Percentiles rank a stretch among this genome's conserved stretches.
These are phyloP conservation scores for Pichia thaimueangensis DNA, from an alignment of 805 yeast genomes.

Conservation along the genomic window DNA sequence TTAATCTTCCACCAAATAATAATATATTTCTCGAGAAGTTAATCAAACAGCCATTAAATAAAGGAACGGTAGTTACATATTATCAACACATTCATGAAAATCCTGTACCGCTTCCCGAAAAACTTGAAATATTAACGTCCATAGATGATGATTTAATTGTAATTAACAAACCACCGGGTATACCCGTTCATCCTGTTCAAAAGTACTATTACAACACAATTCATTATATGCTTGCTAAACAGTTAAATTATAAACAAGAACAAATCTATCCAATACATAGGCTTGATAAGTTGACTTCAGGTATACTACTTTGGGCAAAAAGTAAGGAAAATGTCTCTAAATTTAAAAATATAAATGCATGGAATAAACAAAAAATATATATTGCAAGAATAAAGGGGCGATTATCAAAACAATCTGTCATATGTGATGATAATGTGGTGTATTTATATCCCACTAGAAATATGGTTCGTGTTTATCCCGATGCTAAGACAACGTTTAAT, in stretches of 20 bases:
- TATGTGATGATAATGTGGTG: slow-evolving; percentile 33
- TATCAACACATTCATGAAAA: slow-evolving; percentile 14
- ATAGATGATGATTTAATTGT: slow-evolving; percentile 21
- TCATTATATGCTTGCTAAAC: slow-evolving; percentile 37
- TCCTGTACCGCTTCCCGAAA: slow-evolving; percentile 5
- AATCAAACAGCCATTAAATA: neutral
- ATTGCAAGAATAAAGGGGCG: slow-evolving; percentile 36
- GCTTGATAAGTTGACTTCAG: slow-evolving; percentile 47
- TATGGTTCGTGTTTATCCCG: slow-evolving; percentile 14
- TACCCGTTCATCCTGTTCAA: slow-evolving; percentile 48
- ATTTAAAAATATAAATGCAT: slow-evolving; percentile 17
- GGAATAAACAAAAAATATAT: slow-evolving; percentile 32
- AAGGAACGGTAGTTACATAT: slow-evolving; percentile 6
- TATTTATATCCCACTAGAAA: slow-evolving; percentile 22
- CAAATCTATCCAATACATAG: slow-evolving; percentile 37
- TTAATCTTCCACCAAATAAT: neutral
- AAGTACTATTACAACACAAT: slow-evolving; percentile 37
- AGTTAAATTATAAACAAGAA: slow-evolving; percentile 7
- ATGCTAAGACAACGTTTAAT: slow-evolving; percentile 20
- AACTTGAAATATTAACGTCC: neutral
- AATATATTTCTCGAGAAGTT: neutral
- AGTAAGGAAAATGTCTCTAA: slow-evolving; percentile 23
- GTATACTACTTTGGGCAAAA: slow-evolving; percentile 40
- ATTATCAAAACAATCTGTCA: slow-evolving; percentile 30
- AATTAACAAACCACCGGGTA: slow-evolving; percentile 44